phyloP scores from a whole-genome alignment of 2,329 filamentous ascomycete species.

The Eutypa lata region DNA sequence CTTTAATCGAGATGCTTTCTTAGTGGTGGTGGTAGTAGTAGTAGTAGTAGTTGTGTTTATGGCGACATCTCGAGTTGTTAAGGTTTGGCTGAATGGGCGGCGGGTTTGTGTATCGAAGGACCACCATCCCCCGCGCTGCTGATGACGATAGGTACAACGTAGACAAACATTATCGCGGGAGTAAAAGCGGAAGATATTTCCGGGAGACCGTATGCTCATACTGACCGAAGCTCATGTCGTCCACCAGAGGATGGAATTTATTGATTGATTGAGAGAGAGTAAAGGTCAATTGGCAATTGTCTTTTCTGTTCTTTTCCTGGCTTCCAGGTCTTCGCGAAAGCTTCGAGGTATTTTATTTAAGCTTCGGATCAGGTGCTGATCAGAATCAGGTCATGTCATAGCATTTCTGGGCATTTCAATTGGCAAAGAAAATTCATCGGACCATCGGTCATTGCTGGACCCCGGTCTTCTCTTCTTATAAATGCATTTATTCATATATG shows the following conservation, averaged over 20 bases:
- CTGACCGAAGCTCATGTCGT: conserved; percentile 27
- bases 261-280: neutral
- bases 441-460: too few relatives aligned
- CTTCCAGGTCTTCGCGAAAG: too few relatives aligned
- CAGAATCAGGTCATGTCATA: too few relatives aligned
- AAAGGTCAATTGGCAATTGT: too few relatives aligned
- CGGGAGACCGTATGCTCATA: conserved; percentile 30
- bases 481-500: too few relatives aligned
- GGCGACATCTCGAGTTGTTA: conserved; percentile 9
- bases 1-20: conserved; percentile 18
- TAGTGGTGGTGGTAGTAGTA: conserved; percentile 8
- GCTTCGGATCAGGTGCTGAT: too few relatives aligned
- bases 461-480: too few relatives aligned
- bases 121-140: neutral
- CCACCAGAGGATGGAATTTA: neutral
- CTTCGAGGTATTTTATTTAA: too few relatives aligned
- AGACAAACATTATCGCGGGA: conserved; percentile 26
- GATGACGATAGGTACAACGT: conserved; percentile 19
- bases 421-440: too few relatives aligned
- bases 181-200: conserved; percentile 22
- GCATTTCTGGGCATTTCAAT: too few relatives aligned
- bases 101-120: conserved; percentile 3
- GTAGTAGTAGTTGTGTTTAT: conserved; percentile 10
- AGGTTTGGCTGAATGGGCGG: conserved; percentile 15
- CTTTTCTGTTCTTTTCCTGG: too few relatives aligned